Percentiles rank a stretch among this genome's conserved stretches.
Evolutionary conservation across 768 basidiomycete genomes (phyloP).

Genomic region (Hygrophorus russula): DNA sequence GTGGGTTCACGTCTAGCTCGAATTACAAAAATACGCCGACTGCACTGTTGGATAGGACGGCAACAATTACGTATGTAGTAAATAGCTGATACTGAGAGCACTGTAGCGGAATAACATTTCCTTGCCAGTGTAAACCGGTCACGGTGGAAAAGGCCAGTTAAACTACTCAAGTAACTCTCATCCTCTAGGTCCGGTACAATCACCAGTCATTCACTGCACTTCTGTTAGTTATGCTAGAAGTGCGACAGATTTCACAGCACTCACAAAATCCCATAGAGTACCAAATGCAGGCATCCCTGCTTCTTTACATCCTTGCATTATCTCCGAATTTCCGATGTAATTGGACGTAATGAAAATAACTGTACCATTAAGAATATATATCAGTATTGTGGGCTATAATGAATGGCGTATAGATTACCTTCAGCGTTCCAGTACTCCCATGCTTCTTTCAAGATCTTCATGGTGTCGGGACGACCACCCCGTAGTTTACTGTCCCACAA

Average conservation of each 20-base stretch:
- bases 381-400: too few species aligned
- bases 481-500: constrained; percentile 72
- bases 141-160: constrained; percentile 3
- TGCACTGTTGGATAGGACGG: background rate
- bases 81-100: background rate
- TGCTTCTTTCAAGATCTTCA: constrained; percentile 63
- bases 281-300: constrained; percentile 50
- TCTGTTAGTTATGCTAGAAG: constrained; percentile 15
- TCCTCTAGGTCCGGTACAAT: background rate
- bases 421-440: constrained; percentile 65
- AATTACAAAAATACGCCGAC: background rate
- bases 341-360: constrained; percentile 81
- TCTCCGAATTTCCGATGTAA: constrained; percentile 64
- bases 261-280: constrained; percentile 60
- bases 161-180: background rate
- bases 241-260: constrained; percentile 10
- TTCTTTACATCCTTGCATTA: constrained; percentile 72
- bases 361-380: constrained; percentile 21
- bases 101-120: background rate
- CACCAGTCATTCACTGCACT: constrained; percentile 2
- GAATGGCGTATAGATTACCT: constrained; percentile 1
- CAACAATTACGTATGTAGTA: background rate
- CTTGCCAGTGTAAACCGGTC: background rate
- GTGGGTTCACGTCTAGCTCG: background rate
- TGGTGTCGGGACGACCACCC: constrained; percentile 66